phyloP scores from a whole-genome alignment of 495 filamentous ascomycete genomes.

The Melanomma pulvis-pyrius region DNA sequence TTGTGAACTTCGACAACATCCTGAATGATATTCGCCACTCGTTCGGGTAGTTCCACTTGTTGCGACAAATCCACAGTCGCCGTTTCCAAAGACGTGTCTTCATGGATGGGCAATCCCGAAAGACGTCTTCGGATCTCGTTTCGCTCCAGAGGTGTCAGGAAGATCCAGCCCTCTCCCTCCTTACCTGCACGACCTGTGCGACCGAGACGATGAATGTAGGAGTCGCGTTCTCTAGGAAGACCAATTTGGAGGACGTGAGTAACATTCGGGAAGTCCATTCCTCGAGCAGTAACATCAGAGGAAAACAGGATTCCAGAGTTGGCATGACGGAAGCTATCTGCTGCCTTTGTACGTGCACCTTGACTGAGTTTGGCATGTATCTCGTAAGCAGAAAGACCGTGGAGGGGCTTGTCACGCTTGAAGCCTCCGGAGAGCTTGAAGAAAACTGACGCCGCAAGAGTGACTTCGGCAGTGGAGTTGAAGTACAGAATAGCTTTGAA shows the following conservation, averaged over 20 bases:
- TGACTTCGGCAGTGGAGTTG: slow-evolving; percentile 72
- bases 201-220: slow-evolving; percentile 89
- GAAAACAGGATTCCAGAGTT: slow-evolving; percentile 77
- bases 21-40: slow-evolving; percentile 47
- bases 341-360: slow-evolving; percentile 61
- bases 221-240: slow-evolving; percentile 68
- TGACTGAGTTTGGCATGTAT: slow-evolving; percentile 86
- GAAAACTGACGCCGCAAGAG: slow-evolving; percentile 65
- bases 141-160: slow-evolving; percentile 65
- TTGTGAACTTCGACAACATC: slow-evolving; percentile 44
- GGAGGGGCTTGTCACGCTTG: slow-evolving; percentile 34
- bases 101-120: slow-evolving; percentile 65
- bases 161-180: slow-evolving; percentile 76
- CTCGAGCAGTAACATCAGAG: slow-evolving; percentile 91
- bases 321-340: slow-evolving; percentile 69
- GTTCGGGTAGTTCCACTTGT: slow-evolving; percentile 44
- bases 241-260: slow-evolving; percentile 87
- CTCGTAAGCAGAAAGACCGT: slow-evolving; percentile 58
- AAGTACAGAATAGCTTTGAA: slow-evolving; percentile 97
- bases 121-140: slow-evolving; percentile 55
- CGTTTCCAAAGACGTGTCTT: slow-evolving; percentile 57
- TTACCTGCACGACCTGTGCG: slow-evolving; percentile 72
- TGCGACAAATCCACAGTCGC: slow-evolving; percentile 58
- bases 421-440: slow-evolving; percentile 49
- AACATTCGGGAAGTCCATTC: slow-evolving; percentile 96